Evolutionary conservation across 805 yeast species (phyloP), one percentile per base, ranked within the genome.

Genomic region (Clavispora fructus): DNA sequence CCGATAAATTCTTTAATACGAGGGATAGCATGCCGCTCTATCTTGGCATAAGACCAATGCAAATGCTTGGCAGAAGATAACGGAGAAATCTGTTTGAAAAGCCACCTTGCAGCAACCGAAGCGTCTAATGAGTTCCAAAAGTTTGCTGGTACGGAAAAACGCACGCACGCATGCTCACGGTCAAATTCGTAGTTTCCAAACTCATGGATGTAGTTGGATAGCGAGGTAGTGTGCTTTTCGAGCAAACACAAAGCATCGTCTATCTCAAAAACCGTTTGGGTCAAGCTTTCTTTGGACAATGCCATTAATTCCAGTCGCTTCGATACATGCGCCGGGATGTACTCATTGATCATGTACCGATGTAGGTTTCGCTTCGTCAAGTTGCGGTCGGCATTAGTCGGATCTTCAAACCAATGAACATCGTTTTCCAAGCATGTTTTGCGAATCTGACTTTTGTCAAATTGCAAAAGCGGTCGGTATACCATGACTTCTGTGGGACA

Each of bases 341-440:
- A 52, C 33, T 63, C 49, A 40, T 51, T 44, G 35, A 65, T 63
- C 52, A 35, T 43, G 28, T 64, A 62, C 33, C 94, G 67, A 3
- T 80, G 65, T 14, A 72, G 63, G 54, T 87, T 87, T 42, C 95
- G 67, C 32, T 65, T 54, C 0, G 92, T 85, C 39, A 82, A 68
- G 9, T 57, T 54, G 2, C 73, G 64, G 52, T 83, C 81, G 2
- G 57, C 55, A 52, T 87, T 87, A 0, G 92, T 80, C 2, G 64
- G 57, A 55, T 87, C 95, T 55, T 86, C 91, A 57, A 82, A 80
- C 92, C 94, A 87, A 0, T 49, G 41, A 0, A 86, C 51, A 1
- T 53, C 45, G 17, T 70, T 58, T 0, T 44, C 40, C 9, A 44
- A 35, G 44, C 90, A 84, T 11, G 78, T 75, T 0, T 68, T 57